Conservation (phyloP, 2,329 filamentous ascomycete genomes). For the Colletotrichum musicola region DNA sequence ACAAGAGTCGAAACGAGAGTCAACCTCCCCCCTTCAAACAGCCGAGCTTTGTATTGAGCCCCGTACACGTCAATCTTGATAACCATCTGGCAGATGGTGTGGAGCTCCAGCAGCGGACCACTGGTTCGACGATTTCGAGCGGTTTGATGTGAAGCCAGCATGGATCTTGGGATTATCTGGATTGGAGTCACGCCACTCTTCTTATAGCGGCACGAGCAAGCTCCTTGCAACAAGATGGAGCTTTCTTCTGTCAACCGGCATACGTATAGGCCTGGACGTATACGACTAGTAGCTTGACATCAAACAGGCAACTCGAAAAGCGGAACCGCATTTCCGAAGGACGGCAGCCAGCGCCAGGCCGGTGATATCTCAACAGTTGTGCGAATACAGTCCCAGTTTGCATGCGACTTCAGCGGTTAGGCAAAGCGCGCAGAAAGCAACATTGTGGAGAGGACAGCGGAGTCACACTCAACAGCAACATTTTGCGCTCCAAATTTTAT, state of each 20-base stretch:
- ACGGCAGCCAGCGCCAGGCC: background rate
- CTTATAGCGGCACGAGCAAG: slow-evolving; percentile 21
- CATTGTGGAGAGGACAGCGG: slow-evolving; percentile 31
- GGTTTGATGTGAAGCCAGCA: slow-evolving; percentile 1
- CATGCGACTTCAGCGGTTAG: background rate
- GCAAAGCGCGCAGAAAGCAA: background rate
- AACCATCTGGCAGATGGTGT: slow-evolving; percentile 7
- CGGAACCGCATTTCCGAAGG: background rate
- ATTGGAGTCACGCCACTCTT: slow-evolving; percentile 3
- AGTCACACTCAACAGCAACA: slow-evolving; percentile 6
- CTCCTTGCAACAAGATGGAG: slow-evolving; percentile 8
- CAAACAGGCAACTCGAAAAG: slow-evolving; percentile 5
- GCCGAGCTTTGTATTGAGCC: background rate
- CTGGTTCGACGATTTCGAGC: background rate
- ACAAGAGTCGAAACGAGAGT: background rate
- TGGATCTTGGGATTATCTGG: slow-evolving; percentile 1
- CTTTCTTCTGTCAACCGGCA: slow-evolving; percentile 14
- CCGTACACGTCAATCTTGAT: background rate
- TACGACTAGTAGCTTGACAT: slow-evolving; percentile 1
- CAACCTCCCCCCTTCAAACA: slow-evolving; percentile 1
- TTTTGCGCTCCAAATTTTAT: slow-evolving; percentile 25
- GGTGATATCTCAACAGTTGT: background rate
- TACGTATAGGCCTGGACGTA: background rate
- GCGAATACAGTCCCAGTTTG: background rate
- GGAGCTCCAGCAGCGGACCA: slow-evolving; percentile 3